Evolutionary conservation across 768 basidiomycete genomes (phyloP).

Genomic region (Rhodotorula sphaerocarpa): DNA sequence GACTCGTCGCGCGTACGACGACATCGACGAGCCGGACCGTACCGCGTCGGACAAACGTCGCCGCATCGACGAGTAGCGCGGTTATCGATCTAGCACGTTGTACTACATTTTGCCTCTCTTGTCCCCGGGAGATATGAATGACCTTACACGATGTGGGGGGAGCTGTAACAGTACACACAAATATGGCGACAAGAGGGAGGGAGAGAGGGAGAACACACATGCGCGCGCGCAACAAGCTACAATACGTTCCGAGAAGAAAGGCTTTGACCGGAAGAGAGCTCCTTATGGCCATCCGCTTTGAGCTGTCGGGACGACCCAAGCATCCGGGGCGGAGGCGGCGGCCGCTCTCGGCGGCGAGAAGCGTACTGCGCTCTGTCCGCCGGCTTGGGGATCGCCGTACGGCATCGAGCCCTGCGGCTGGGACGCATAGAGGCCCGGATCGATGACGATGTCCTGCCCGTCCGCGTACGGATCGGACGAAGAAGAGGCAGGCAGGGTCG

Average conservation of each 20-base stretch:
- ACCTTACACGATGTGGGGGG: too few relatives aligned
- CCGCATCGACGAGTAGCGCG: neutral
- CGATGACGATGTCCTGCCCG: neutral
- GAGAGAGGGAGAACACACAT: neutral
- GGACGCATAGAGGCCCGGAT: neutral
- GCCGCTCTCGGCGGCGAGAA: slow-evolving; percentile 1
- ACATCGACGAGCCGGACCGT: slow-evolving; percentile 3
- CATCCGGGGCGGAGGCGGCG: too few relatives aligned
- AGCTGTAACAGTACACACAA: neutral
- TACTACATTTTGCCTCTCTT: too few relatives aligned
- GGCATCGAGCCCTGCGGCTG: neutral
- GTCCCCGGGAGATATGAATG: too few relatives aligned
- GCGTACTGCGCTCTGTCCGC: neutral
- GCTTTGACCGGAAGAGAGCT: neutral
- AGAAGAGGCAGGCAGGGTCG: neutral
- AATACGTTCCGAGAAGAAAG: neutral
- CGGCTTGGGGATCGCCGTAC: slow-evolving; percentile 27
- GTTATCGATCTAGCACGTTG: too few relatives aligned
- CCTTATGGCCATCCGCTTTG: too few relatives aligned
- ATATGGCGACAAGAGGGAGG: neutral
- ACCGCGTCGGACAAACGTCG: slow-evolving; percentile 5
- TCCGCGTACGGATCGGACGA: neutral
- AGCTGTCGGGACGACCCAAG: too few relatives aligned
- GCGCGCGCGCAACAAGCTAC: too few relatives aligned
- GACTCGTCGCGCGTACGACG: slow-evolving; percentile 14